Conservation (phyloP, 495 filamentous ascomycete genomes). For the Apodospora peruviana region DNA sequence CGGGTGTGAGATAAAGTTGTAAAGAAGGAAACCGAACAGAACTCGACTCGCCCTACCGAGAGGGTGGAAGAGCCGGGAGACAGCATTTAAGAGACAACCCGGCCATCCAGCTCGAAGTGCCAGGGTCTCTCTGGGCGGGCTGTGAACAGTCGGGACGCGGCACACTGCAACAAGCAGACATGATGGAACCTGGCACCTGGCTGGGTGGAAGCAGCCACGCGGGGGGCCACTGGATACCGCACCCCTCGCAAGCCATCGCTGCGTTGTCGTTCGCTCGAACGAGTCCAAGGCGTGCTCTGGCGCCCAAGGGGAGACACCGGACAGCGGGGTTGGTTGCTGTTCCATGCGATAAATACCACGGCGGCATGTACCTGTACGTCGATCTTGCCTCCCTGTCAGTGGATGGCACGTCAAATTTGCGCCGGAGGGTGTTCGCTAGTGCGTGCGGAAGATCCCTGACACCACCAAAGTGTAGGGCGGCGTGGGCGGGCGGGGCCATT, state of each 20-base stretch:
- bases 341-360: neutral
- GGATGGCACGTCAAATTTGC: neutral
- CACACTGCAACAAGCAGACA: neutral
- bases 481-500: too few relatives aligned
- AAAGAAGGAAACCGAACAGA: neutral
- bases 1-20: neutral
- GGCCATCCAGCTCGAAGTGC: neutral
- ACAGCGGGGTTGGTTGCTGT: neutral
- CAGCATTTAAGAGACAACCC: neutral
- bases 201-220: slow-evolving; percentile 3
- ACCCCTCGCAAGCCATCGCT: neutral
- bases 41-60: too few relatives aligned
- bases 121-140: neutral
- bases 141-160: neutral
- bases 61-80: neutral
- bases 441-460: neutral
- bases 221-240: neutral
- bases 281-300: too few relatives aligned
- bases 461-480: too few relatives aligned
- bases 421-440: neutral
- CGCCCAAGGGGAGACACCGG: neutral
- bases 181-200: too few relatives aligned
- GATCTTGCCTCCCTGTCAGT: neutral
- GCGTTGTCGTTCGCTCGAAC: neutral
- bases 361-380: neutral